Conservation (phyloP, 768 basidiomycete species). For the Naematelia encephala region DNA sequence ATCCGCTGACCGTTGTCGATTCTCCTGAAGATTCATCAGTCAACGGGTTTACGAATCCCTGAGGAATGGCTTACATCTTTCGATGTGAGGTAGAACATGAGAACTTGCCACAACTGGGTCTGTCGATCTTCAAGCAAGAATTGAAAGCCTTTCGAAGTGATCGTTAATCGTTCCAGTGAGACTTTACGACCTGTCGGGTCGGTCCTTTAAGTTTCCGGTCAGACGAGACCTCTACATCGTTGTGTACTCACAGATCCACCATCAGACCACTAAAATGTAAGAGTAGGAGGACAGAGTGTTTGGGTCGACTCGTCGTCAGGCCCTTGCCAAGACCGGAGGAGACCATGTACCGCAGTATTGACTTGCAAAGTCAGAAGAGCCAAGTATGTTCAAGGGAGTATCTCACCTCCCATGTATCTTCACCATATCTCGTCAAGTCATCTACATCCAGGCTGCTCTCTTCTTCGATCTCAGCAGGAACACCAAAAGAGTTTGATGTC, state of each 20-base stretch:
- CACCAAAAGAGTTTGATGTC: constrained; percentile 45
- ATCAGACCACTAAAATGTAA: constrained; percentile 83
- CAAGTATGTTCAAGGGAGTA: not conserved
- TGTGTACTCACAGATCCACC: constrained; percentile 63
- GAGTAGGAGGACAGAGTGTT: constrained; percentile 76
- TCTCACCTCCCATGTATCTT: constrained; percentile 47
- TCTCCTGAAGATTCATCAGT: constrained; percentile 11
- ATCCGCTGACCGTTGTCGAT: constrained; percentile 85
- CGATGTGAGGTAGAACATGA: constrained; percentile 83
- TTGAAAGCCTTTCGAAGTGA: constrained; percentile 93
- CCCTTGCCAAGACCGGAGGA: constrained; percentile 64
- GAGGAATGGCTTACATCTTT: constrained; percentile 62
- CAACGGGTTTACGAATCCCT: too few species aligned
- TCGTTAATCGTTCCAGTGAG: constrained; percentile 52
- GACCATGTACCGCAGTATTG: constrained; percentile 97
- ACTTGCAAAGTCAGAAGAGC: constrained; percentile 51
- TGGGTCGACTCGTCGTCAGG: constrained; percentile 70
- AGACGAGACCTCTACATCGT: too few species aligned
- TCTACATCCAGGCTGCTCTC: constrained; percentile 19
- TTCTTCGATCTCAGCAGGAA: constrained; percentile 28
- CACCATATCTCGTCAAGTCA: constrained; percentile 39
- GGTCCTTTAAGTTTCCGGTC: too few species aligned
- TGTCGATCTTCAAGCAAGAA: constrained; percentile 92
- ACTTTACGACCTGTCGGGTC: constrained; percentile 17
- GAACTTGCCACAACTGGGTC: constrained; percentile 88